Evolutionary conservation across 441 rosid genomes (phyloP).

Genomic region (Melastoma candidum): DNA sequence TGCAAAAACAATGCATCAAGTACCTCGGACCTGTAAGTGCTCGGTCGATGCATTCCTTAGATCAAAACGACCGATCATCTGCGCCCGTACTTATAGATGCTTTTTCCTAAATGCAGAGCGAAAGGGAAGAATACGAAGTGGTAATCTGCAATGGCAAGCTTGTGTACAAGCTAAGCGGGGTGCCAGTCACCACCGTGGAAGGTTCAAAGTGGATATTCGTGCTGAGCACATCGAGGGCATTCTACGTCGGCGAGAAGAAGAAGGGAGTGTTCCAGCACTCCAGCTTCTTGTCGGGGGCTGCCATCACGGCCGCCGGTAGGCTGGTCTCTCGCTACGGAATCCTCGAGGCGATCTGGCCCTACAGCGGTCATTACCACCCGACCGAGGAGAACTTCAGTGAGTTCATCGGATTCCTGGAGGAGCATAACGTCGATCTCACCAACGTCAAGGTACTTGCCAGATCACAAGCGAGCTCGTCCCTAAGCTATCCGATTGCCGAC

Average conservation of each 20-base stretch:
- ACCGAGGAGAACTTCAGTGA: slow-evolving; percentile 82
- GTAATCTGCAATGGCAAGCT: slow-evolving; percentile 53
- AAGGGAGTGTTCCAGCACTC: slow-evolving; percentile 84
- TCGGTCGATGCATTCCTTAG: not conserved
- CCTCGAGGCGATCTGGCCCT: slow-evolving; percentile 89
- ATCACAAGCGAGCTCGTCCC: too few relatives aligned
- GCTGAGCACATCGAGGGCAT: slow-evolving; percentile 59
- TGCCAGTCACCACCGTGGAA: slow-evolving; percentile 31
- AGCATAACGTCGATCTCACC: slow-evolving; percentile 61
- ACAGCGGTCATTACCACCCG: slow-evolving; percentile 93
- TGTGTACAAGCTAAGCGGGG: slow-evolving; percentile 32
- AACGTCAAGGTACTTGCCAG: slow-evolving; percentile 53
- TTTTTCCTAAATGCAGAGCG: slow-evolving; percentile 32
- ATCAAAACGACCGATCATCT: too few relatives aligned
- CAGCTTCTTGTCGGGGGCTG: slow-evolving; percentile 76
- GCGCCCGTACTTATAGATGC: not conserved
- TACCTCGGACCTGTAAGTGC: slow-evolving; percentile 81
- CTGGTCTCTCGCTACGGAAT: slow-evolving; percentile 55
- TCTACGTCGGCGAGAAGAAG: slow-evolving; percentile 83
- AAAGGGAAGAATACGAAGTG: slow-evolving; percentile 67
- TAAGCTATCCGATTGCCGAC: too few relatives aligned
- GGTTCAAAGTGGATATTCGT: slow-evolving; percentile 73
- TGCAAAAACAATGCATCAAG: slow-evolving; percentile 54
- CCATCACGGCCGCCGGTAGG: slow-evolving; percentile 81
- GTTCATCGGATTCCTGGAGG: slow-evolving; percentile 56